Evolutionary conservation across 495 filamentous ascomycete species (phyloP).

Genomic region (Penicillium odoratum): DNA sequence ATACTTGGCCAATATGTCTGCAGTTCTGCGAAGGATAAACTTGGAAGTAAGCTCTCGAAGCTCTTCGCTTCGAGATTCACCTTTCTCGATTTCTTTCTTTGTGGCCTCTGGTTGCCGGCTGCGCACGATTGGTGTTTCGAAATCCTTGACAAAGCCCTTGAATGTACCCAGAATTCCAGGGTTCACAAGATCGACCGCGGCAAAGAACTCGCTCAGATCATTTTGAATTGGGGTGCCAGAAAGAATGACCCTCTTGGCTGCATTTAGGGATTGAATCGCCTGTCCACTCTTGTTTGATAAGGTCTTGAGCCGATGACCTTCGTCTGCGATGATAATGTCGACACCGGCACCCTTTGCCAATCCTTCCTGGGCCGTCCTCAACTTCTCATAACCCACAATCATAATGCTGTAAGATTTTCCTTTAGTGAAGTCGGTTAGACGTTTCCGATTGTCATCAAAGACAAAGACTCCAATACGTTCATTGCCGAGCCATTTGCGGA

Average conservation of each 20-base stretch:
- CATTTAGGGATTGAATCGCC: conserved; percentile 72
- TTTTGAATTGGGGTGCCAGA: conserved; percentile 82
- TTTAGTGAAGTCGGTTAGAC: conserved; percentile 72
- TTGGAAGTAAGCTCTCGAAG: conserved; percentile 64
- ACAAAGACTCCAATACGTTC: conserved; percentile 77
- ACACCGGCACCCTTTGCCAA: conserved; percentile 62
- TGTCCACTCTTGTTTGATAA: conserved; percentile 77
- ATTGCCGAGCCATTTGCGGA: conserved; percentile 77
- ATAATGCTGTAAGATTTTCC: conserved; percentile 75
- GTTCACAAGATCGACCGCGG: conserved; percentile 79
- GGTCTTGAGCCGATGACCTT: conserved; percentile 80
- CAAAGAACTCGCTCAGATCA: conserved; percentile 76
- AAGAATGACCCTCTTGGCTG: conserved; percentile 65
- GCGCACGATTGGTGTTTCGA: conserved; percentile 70
- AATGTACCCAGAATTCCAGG: conserved; percentile 69
- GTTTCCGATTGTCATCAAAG: conserved; percentile 63
- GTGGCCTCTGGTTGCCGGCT: conserved; percentile 72
- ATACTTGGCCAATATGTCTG: conserved; percentile 70
- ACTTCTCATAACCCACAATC: conserved; percentile 83
- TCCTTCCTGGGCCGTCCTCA: conserved; percentile 66
- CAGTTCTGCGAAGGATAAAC: conserved; percentile 78
- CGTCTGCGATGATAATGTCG: conserved; percentile 80
- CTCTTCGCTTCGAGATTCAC: conserved; percentile 68
- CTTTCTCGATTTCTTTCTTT: conserved; percentile 67
- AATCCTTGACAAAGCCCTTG: conserved; percentile 68